Conservation (phyloP, 2,329 filamentous ascomycete genomes). For the Colletotrichum simmondsii region DNA sequence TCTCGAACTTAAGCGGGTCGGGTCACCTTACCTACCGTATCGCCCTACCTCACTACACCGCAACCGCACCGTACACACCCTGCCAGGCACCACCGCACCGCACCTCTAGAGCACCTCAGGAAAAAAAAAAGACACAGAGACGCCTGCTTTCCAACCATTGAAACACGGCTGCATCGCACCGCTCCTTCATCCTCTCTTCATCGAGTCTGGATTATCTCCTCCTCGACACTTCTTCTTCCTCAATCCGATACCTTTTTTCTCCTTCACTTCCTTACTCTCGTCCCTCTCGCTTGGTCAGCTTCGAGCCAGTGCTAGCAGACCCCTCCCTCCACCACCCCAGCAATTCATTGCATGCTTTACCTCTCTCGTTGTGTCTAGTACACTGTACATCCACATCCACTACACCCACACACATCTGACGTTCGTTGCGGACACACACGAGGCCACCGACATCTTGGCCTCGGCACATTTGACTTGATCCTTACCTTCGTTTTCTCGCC, state of each 20-base stretch:
- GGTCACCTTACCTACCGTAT: not conserved
- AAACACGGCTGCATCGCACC: constrained; percentile 23
- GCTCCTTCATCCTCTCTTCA: constrained; percentile 18
- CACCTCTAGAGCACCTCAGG: constrained; percentile 34
- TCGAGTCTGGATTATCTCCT: constrained; percentile 6
- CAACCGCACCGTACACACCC: constrained; percentile 2
- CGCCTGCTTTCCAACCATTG: constrained; percentile 30
- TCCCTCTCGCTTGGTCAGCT: constrained; percentile 6
- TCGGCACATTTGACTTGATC: constrained; percentile 15
- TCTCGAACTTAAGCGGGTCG: constrained; percentile 32
- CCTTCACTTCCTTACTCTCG: not conserved
- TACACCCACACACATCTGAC: constrained; percentile 2
- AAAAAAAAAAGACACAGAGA: constrained; percentile 38
- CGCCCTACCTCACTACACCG: not conserved
- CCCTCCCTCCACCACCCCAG: constrained; percentile 10
- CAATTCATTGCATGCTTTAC: constrained; percentile 22
- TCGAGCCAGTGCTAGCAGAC: constrained; percentile 10
- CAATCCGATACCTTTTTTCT: not conserved
- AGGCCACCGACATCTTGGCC: constrained; percentile 13
- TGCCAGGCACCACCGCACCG: constrained; percentile 16
- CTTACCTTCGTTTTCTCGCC: constrained; percentile 27
- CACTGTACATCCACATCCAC: constrained; percentile 33
- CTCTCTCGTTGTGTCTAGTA: constrained; percentile 20
- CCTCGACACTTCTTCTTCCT: constrained; percentile 1
- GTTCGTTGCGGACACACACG: constrained; percentile 23